A percentile compares a stretch with the other conserved stretches of the same genome.
Evolutionary conservation across 2,329 filamentous ascomycete genomes (phyloP).

Genomic region (Cladophialophora bantiana): DNA sequence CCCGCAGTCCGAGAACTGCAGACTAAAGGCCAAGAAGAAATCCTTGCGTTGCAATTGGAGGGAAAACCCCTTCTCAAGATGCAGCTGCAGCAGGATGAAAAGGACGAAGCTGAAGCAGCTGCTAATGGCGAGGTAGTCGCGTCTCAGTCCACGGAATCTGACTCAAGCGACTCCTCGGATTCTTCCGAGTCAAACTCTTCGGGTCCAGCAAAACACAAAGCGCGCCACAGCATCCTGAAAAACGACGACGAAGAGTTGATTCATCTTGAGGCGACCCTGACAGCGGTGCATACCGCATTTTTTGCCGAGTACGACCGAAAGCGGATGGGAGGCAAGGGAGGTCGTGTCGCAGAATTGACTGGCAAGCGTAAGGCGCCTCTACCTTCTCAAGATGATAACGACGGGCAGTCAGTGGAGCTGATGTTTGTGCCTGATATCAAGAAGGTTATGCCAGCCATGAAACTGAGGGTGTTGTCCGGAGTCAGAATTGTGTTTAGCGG

Average conservation of each 20-base stretch:
- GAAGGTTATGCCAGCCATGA: conserved; percentile 80
- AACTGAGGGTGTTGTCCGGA: conserved; percentile 75
- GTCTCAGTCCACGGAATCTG: conserved; percentile 52
- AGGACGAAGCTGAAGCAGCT: conserved; percentile 68
- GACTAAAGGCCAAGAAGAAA: conserved; percentile 83
- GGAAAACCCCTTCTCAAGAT: conserved; percentile 89
- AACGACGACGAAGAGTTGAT: conserved; percentile 87
- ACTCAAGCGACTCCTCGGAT: conserved; percentile 38
- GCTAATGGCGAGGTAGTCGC: conserved; percentile 48
- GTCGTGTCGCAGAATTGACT: conserved; percentile 48
- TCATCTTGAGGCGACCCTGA: conserved; percentile 77
- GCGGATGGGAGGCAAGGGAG: conserved; percentile 47
- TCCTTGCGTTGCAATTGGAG: conserved; percentile 84
- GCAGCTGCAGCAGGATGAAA: conserved; percentile 88
- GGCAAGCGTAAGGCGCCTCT: conserved; percentile 40
- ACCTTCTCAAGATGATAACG: conserved; percentile 30
- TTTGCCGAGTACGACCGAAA: conserved; percentile 79
- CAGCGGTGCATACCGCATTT: conserved; percentile 77
- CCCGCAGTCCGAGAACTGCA: conserved; percentile 74
- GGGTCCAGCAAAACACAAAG: conserved; percentile 49
- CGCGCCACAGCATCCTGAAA: conserved; percentile 77
- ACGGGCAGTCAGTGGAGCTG: conserved; percentile 50
- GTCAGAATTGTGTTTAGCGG: conserved; percentile 87
- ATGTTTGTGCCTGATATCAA: conserved; percentile 82
- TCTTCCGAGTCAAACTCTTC: conserved; percentile 43